Evolutionary conservation across 768 basidiomycete genomes (phyloP), one percentile per base, ranked within the genome.

Genomic region (Suillus bovinus): DNA sequence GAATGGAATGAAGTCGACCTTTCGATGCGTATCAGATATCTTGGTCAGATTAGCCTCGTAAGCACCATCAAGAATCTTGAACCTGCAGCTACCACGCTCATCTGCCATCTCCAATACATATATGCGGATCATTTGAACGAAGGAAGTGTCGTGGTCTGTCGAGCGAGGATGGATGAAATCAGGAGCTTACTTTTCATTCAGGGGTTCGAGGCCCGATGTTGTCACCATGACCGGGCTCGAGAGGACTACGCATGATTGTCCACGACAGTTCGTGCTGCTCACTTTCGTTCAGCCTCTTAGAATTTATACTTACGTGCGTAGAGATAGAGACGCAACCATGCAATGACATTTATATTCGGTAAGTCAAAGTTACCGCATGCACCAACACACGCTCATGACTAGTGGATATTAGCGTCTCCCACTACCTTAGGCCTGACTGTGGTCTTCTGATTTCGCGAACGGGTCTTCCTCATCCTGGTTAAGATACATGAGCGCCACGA

Each of bases 91-190:
- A n/a, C n/a, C 83, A 76, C 8, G 84, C 80, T 84, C 84, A 86
- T 0, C 84, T 85, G 6, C 83, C 85, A 9, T 79, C 75, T 56
- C 79, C 78, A 17, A 86, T 68, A 29, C 82, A 80, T 66, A 77
- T 83, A 61, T 83, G 84, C 63, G 82, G 84, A 80, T 85, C 84
- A 86, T 65, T 84, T 85, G 61, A 79, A 29, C 57, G 49, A 63
- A 8, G 46, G 58, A 11, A 44, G 34, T 70, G 10, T 85, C 84
- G 39, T 78, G 69, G 66, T 88, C 86, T 1, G 86, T 86, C 3
- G 76, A 79, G 2, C 82, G 11, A 79, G 2, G 82, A 9, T 81
- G 81, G 1, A 86, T 63, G 6, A 78, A 61, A 61, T 86, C 84
- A 14, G 84, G 77, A 62, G 85, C 85, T 71, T 86, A 79, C 41